Base-by-base conservation (phyloP, 352 stramenopile species). In the Phytopythium ostracodes region DNA sequence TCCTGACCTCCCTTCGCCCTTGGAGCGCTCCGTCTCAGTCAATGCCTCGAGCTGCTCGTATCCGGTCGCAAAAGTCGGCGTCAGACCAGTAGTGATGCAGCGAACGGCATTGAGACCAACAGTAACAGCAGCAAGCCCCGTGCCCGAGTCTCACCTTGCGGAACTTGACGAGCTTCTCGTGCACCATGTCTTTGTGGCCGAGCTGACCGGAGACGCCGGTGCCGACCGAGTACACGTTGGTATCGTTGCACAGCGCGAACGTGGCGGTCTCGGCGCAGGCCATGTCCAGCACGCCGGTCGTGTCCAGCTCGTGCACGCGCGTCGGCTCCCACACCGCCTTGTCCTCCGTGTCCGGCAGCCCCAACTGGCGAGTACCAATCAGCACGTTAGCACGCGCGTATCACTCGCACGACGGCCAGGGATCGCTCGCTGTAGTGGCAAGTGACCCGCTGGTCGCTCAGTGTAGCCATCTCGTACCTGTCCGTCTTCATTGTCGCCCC, bases 401-500 rank as follows among this genome's bases (percentile, higher is more conserved):
- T 44, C 59, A 10, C 24, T 17, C 9, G 4, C 9, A 27, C 33
- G 60, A 61, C 43, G 46, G 68, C 62, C 47, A 65, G 53, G 18
- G 50, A 44, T 44, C 38, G 38, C 38, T 2, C 12, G 38, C 8
- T n/a, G 38, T 2, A 0, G 38, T 10, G 43, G 0, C n/a, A 17
- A 10, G n/a, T 1, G 43, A 27, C 20, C 47, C 12, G 36, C 3
- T 7, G 25, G 7, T 1, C 5, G 27, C 24, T 47, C 54, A 68
- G 15, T 25, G 46, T 42, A 49, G 35, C 67, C 67, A 27, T 53
- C 46, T n/a, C 46, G 24, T n/a, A 90, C 82, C 70, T 93, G 84
- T 58, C 84, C 82, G 67, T 93, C 84, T 68, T 89, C 81, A 38
- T 93, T 93, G 50, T 93, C 81, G 0, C 81, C 81, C 76, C 83